phyloP scores from a whole-genome alignment of 495 filamentous ascomycete genomes.

The Emericellopsis terricola region DNA sequence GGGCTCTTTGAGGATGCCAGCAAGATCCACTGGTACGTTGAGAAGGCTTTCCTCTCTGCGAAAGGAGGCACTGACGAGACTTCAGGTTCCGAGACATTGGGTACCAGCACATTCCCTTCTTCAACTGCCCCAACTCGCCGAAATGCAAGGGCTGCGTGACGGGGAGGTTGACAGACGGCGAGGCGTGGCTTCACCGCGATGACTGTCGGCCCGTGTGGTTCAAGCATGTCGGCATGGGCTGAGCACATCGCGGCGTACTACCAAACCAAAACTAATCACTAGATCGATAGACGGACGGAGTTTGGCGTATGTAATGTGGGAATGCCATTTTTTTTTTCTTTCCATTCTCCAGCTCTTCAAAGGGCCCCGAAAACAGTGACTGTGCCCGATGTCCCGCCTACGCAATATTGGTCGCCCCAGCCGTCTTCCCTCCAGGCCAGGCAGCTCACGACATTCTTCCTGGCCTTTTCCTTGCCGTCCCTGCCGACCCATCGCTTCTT shows the following conservation, averaged over 20 bases:
- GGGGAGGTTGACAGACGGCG: constrained; percentile 77
- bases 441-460: constrained; percentile 32
- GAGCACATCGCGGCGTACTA: constrained; percentile 3
- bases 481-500: constrained; percentile 26
- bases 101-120: constrained; percentile 96
- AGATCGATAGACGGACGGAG: background rate
- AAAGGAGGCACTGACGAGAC: too few species aligned
- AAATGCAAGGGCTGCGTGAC: constrained; percentile 83
- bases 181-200: constrained; percentile 64
- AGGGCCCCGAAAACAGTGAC: constrained; percentile 31
- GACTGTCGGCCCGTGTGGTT: constrained; percentile 97
- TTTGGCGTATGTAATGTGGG: too few species aligned
- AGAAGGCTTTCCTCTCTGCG: too few species aligned
- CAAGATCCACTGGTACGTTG: constrained; percentile 93
- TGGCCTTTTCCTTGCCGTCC: constrained; percentile 32
- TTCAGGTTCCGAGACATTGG: constrained; percentile 99
- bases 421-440: constrained; percentile 60
- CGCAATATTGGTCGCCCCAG: constrained; percentile 38
- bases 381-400: constrained; percentile 33
- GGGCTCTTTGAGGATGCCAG: constrained; percentile 80
- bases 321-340: too few species aligned
- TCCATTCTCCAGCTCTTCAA: too few species aligned
- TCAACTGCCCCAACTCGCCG: constrained; percentile 92
- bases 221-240: constrained; percentile 77
- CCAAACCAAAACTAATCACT: background rate